These are phyloP conservation scores for Podaxis sp. DNA, from an alignment of 768 basidiomycete species.

Conservation along the genomic window DNA sequence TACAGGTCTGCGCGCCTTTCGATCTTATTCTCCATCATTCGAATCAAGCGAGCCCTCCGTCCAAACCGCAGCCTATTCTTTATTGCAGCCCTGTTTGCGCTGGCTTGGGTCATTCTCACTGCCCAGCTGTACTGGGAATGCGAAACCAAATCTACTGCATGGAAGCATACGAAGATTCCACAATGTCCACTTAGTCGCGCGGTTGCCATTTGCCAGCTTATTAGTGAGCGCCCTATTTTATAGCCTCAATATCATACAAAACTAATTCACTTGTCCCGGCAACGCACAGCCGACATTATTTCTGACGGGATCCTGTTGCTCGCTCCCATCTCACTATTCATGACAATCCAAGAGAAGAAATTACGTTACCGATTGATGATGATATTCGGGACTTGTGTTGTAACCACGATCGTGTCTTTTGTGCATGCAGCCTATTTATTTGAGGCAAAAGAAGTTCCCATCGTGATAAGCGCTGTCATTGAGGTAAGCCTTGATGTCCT, in stretches of 20 bases:
- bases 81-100: conserved; percentile 28
- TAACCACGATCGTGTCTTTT: conserved; percentile 43
- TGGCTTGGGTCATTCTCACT: conserved; percentile 33
- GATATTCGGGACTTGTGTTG: conserved; percentile 53
- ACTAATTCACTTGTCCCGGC: background rate
- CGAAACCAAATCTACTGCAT: conserved; percentile 23
- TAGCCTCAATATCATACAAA: background rate
- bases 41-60: conserved; percentile 36
- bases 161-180: conserved; percentile 1
- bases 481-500: conserved; percentile 30
- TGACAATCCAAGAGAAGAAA: conserved; percentile 34
- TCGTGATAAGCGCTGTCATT: conserved; percentile 38
- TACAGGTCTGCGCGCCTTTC: conserved; percentile 4
- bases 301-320: conserved; percentile 44
- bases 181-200: conserved; percentile 1
- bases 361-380: conserved; percentile 41
- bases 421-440: conserved; percentile 46
- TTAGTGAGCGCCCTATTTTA: background rate
- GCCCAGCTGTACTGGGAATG: conserved; percentile 47
- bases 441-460: conserved; percentile 24
- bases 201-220: conserved; percentile 2
- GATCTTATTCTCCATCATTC: conserved; percentile 44
- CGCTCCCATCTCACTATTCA: conserved; percentile 44
- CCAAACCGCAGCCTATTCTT: conserved; percentile 4
- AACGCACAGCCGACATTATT: conserved; percentile 39